phyloP scores from a whole-genome alignment of 176 grass and related monocot genomes.

The Cymbopogon citratus region DNA sequence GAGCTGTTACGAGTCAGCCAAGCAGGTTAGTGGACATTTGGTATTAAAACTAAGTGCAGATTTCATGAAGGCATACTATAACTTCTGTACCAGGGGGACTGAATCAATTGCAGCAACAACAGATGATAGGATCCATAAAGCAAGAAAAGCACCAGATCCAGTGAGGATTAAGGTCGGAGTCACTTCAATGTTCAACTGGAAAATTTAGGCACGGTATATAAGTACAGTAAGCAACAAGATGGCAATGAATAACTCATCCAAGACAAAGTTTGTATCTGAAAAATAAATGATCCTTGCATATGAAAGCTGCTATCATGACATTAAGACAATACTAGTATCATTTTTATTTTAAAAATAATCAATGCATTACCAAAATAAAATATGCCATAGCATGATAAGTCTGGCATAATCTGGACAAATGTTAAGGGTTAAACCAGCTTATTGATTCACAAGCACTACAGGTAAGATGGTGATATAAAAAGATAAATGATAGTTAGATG shows the following conservation, averaged over 20 bases:
- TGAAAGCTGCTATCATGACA: neutral
- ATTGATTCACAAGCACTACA: neutral
- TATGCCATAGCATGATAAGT: no score
- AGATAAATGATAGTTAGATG: neutral
- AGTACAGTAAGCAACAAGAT: neutral
- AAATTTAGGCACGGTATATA: neutral
- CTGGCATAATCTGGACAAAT: no score
- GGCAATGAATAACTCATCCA: neutral
- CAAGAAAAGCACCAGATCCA: constrained; percentile 45
- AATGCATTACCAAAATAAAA: no score
- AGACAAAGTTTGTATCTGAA: neutral
- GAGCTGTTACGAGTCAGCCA: constrained; percentile 41
- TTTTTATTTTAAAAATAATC: neutral
- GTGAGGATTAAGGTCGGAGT: constrained; percentile 47
- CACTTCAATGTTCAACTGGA: constrained; percentile 72
- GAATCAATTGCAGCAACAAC: constrained; percentile 70
- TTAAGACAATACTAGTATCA: neutral
- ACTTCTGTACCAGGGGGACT: constrained; percentile 70
- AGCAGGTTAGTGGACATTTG: constrained; percentile 8
- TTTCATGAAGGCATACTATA: neutral
- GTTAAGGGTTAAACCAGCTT: neutral
- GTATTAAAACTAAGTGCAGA: neutral
- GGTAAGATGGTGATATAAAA: neutral
- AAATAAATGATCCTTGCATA: neutral
- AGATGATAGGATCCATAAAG: constrained; percentile 52